Evolutionary conservation across 768 basidiomycete genomes (phyloP).

Genomic region (Boletus huronensis): DNA sequence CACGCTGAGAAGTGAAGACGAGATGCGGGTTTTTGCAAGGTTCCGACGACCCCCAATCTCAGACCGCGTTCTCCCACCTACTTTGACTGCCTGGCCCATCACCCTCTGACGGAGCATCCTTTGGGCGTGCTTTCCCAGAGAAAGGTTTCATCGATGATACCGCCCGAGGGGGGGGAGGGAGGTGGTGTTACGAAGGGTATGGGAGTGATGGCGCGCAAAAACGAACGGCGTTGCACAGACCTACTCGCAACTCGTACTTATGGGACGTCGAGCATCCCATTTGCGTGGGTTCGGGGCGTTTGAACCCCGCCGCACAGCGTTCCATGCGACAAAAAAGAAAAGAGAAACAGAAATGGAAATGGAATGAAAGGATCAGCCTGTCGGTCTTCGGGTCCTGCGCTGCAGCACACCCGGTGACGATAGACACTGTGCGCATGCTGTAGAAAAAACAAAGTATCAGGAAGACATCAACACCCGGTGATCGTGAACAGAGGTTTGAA

Average conservation of each 20-base stretch:
- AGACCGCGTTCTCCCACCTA: background rate
- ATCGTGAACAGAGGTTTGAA: too few relatives aligned
- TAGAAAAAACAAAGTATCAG: too few relatives aligned
- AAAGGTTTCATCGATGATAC: constrained; percentile 9
- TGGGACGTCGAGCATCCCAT: background rate
- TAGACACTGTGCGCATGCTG: too few relatives aligned
- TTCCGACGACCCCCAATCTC: background rate
- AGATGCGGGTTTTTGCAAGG: background rate
- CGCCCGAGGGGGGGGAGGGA: too few relatives aligned
- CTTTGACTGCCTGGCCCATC: background rate
- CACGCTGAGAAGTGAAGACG: background rate
- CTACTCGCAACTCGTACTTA: background rate
- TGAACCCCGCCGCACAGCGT: background rate
- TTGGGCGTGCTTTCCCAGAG: constrained; percentile 1
- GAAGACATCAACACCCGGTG: too few relatives aligned
- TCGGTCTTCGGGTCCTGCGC: too few relatives aligned
- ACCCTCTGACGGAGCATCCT: background rate
- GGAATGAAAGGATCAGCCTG: background rate
- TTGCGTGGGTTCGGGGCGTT: background rate
- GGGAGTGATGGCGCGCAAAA: background rate
- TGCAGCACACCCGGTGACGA: too few relatives aligned
- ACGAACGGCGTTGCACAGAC: background rate
- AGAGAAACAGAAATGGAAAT: background rate
- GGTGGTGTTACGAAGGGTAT: background rate
- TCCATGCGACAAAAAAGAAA: background rate